A percentile compares a stretch with the other conserved stretches of the same genome.
Evolutionary conservation across 2,329 filamentous ascomycete genomes (phyloP).

Genomic region (Didymella exigua): DNA sequence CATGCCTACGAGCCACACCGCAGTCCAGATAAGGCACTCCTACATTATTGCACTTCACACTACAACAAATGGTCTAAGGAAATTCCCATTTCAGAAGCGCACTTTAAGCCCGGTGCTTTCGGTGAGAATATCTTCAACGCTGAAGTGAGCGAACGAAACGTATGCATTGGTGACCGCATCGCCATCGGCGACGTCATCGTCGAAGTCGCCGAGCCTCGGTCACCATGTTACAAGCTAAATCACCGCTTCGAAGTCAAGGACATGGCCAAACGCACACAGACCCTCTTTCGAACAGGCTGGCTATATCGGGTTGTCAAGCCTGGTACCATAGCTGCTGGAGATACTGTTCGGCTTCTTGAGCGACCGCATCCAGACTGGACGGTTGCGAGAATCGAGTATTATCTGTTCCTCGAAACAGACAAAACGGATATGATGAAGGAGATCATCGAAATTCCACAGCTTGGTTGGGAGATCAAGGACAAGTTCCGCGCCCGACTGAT

Average conservation of each 20-base stretch:
- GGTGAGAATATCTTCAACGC: constrained; percentile 68
- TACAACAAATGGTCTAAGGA: constrained; percentile 62
- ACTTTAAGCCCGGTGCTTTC: constrained; percentile 65
- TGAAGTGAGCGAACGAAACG: constrained; percentile 66
- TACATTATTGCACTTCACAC: constrained; percentile 65
- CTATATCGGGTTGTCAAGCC: constrained; percentile 66
- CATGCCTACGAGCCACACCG: constrained; percentile 68
- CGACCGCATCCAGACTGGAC: constrained; percentile 66
- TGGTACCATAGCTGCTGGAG: constrained; percentile 62
- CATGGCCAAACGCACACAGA: constrained; percentile 64
- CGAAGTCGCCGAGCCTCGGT: constrained; percentile 65
- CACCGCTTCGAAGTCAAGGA: constrained; percentile 68
- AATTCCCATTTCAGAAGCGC: constrained; percentile 57
- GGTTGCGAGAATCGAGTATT: constrained; percentile 67
- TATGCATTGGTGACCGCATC: constrained; percentile 69
- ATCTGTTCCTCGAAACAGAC: constrained; percentile 61
- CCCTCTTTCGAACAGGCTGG: constrained; percentile 66
- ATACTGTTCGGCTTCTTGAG: constrained; percentile 62
- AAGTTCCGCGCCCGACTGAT: constrained; percentile 62
- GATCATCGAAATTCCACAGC: constrained; percentile 51
- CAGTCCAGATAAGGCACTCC: constrained; percentile 67
- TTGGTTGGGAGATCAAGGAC: constrained; percentile 57
- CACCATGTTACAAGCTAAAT: constrained; percentile 72
- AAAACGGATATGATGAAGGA: constrained; percentile 56
- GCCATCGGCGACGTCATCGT: constrained; percentile 58